A percentile compares a stretch with the other conserved stretches of the same genome.
Conservation (phyloP, 2,329 filamentous ascomycete genomes). For the Chrysoporthe austroafricana region DNA sequence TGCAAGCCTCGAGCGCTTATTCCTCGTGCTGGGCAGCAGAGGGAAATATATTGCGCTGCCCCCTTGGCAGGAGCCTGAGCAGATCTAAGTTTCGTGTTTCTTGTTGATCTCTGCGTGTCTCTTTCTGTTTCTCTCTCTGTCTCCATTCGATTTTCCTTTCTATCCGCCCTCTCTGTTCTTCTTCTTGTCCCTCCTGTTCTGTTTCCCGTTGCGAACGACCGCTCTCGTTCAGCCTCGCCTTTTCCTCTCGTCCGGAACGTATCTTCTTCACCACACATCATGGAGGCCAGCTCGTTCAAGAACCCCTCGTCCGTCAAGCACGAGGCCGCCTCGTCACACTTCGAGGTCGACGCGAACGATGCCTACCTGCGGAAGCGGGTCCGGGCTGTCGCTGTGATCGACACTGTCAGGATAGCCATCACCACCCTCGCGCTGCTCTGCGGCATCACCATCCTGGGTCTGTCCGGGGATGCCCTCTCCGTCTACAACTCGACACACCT, state of each 20-base stretch:
- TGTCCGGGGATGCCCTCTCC: constrained; percentile 57
- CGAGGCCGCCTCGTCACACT: constrained; percentile 47
- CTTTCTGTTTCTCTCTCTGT: constrained; percentile 6
- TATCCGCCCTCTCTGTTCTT: neutral
- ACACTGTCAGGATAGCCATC: constrained; percentile 51
- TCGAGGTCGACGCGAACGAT: constrained; percentile 52
- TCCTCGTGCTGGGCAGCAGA: neutral
- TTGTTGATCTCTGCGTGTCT: neutral
- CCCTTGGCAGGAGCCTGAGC: neutral
- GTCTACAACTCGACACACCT: constrained; percentile 60
- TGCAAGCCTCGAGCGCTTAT: constrained; percentile 14
- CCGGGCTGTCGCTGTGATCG: constrained; percentile 45
- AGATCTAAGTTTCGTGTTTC: constrained; percentile 21
- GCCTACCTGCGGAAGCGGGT: constrained; percentile 38
- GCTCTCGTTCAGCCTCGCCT: neutral
- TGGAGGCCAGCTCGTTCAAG: constrained; percentile 22
- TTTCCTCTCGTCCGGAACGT: constrained; percentile 8
- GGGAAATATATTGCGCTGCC: neutral
- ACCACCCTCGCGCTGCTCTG: constrained; percentile 55
- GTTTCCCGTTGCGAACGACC: constrained; percentile 9
- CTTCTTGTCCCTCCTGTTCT: neutral
- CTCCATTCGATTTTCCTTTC: constrained; percentile 4
- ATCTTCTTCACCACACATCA: constrained; percentile 7
- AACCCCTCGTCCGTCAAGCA: constrained; percentile 21
- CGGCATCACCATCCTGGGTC: constrained; percentile 56